Base-by-base conservation (phyloP, 345 rosid genomes). In the Gossypium ekmanianum region DNA sequence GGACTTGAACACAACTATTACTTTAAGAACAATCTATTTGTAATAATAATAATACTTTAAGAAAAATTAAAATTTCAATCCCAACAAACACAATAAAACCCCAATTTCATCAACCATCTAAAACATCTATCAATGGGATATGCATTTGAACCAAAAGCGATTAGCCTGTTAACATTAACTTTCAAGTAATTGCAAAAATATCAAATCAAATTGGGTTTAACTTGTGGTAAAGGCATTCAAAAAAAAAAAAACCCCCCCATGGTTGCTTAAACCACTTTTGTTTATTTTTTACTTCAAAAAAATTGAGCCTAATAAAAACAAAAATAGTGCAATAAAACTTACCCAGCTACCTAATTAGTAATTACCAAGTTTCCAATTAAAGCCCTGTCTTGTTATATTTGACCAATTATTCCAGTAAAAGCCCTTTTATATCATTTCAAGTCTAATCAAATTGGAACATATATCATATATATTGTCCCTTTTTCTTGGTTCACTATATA, bases 401-500 rank as follows among this genome's bases (percentile, higher is more conserved):
- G 8, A 50, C 24, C 58, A 68, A 50, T 39, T 24, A 59, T 24
- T 11, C 7, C 6, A 26, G n/a, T 6, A 5, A 59, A 59, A 13
- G 7, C 41, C 64, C 13, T 13, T 26, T 4, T 64, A 24, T 41
- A 9, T 67, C 16, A 45, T 64, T 18, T 41, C 58, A 50, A 16
- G 72, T 50, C 72, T 50, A 50, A 68, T 68, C 59, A 50, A 68
- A 50, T 50, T 50, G 34, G 44, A 48, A 48, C 44, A 72, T 44
- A 2, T 44, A 11, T 26, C 4, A 34, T 34, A 34, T 34, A 4
- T 34, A 34, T 34, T 34, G 1, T 24, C 9, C 11, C 43, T 12
- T 61, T 61, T 27, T 44, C 24, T 11, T 3, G 47, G 24, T 63
- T 63, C 68, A 41, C 7, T 34, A 34, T 34, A 34, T 4, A 57